Base-by-base conservation (phyloP, 495 filamentous ascomycete species). In the Apiosordaria backusii region DNA sequence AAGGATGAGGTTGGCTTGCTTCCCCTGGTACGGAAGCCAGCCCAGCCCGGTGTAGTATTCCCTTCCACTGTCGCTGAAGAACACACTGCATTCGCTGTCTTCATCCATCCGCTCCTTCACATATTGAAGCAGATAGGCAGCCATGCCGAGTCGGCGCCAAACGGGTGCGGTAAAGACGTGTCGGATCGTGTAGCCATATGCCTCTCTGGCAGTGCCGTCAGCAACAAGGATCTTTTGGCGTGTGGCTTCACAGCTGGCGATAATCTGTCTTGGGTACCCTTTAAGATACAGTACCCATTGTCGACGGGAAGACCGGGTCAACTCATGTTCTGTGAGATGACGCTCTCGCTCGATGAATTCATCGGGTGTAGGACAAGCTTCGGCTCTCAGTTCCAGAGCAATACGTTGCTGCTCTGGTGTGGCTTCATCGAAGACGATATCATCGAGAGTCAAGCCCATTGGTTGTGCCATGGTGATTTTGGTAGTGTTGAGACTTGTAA, bases 51-150 rank as follows among this genome's bases (percentile, higher is more conserved):
- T 82, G 77, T 97, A 97, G 77, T 93, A 96, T 22, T 78, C 78
- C 79, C 92, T 93, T 7, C 93, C 93, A 73, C 97, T 96, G 76
- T 97, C 93, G 19, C 92, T 96, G 79, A 88, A 97, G 23, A 97
- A 76, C 13, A 92, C 85, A 13, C 87, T 88, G 75, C 89, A 91
- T 26, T 86, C 71, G 21, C 78, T 78, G 26, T 78, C 77, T 58
- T 77, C 72, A 19, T 81, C 78, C 35, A 83, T 81, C 45, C 76
- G 79, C 55, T 78, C 62, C 78, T 79, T 77, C 61, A 83, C 63
- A 64, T 79, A 57, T 50, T 59, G 75, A 61, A 80, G 71, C 77
- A 82, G 78, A 61, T 90, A 81, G 60, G 84, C 84, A 0, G 90
- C 91, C 77, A 94, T 95, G n/a, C 92, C 90, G 62, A 83, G 86